Evolutionary conservation across 2,329 filamentous ascomycete species (phyloP).

Genomic region (Ceratocystis colombiana): DNA sequence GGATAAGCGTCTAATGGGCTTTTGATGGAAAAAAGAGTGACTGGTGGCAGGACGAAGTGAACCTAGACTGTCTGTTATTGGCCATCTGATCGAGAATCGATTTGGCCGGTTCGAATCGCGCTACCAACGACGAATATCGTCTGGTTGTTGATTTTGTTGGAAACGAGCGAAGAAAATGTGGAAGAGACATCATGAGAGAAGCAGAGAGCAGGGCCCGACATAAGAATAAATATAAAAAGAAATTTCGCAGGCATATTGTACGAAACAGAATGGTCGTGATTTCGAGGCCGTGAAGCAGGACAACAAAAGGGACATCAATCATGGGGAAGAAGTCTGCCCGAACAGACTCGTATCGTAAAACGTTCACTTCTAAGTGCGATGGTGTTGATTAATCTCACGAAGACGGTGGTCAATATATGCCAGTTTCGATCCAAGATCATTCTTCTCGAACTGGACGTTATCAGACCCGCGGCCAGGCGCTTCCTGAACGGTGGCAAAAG

Average conservation of each 20-base stretch:
- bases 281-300: neutral
- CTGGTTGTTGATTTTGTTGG: neutral
- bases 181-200: neutral
- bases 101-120: neutral
- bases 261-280: neutral
- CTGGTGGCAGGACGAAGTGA: neutral
- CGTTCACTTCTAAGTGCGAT: constrained; percentile 42
- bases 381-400: constrained; percentile 42
- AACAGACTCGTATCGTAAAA: constrained; percentile 30
- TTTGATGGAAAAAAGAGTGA: neutral
- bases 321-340: neutral
- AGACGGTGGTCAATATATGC: constrained; percentile 51
- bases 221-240: neutral
- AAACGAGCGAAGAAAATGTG: neutral
- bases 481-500: constrained; percentile 44
- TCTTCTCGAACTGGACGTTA: constrained; percentile 33
- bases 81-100: neutral
- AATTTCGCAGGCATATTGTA: neutral
- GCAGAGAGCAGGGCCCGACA: neutral
- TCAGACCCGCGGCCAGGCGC: constrained; percentile 28
- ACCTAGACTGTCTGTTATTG: neutral
- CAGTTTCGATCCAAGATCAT: constrained; percentile 42
- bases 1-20: neutral
- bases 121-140: neutral
- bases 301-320: constrained; percentile 6